phyloP scores from a whole-genome alignment of 1,284 basidiomycete genomes.

The Trichosporon asahii region DNA sequence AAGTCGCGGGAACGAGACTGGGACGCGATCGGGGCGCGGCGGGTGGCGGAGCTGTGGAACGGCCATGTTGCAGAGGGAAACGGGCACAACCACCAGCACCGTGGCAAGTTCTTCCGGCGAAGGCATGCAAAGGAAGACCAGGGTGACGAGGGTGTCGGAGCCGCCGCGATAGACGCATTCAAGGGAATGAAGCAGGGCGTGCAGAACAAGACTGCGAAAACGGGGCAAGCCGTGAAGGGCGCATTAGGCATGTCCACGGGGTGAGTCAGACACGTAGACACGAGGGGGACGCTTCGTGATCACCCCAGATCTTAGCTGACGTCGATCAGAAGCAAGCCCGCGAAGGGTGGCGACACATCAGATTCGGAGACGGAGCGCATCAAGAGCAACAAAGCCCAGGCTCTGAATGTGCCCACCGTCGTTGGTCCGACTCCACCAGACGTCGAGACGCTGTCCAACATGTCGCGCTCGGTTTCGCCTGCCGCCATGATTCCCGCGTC shows the following conservation, averaged over 20 bases:
- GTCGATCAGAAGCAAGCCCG: slow-evolving; percentile 2
- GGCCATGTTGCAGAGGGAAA: slow-evolving; percentile 26
- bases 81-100: slow-evolving; percentile 1
- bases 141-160: slow-evolving; percentile 23
- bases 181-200: slow-evolving; percentile 30
- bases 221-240: slow-evolving; percentile 41
- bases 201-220: slow-evolving; percentile 18
- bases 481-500: not conserved
- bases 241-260: slow-evolving; percentile 33
- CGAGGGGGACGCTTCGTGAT: not conserved
- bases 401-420: slow-evolving; percentile 36
- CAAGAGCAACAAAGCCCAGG: slow-evolving; percentile 18
- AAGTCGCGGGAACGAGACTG: slow-evolving; percentile 45
- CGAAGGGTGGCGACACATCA: slow-evolving; percentile 36
- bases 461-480: slow-evolving; percentile 18
- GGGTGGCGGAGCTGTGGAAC: slow-evolving; percentile 44
- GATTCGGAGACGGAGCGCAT: slow-evolving; percentile 37
- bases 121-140: slow-evolving; percentile 4
- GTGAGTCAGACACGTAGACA: slow-evolving; percentile 31
- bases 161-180: slow-evolving; percentile 29
- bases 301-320: not conserved
- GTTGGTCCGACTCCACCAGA: slow-evolving; percentile 33
- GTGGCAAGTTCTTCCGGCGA: slow-evolving; percentile 14
- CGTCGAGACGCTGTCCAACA: not conserved
- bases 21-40: slow-evolving; percentile 44